Evolutionary conservation across 1,139 yeast species (phyloP).

Genomic region (Hanseniaspora gamundiae): DNA sequence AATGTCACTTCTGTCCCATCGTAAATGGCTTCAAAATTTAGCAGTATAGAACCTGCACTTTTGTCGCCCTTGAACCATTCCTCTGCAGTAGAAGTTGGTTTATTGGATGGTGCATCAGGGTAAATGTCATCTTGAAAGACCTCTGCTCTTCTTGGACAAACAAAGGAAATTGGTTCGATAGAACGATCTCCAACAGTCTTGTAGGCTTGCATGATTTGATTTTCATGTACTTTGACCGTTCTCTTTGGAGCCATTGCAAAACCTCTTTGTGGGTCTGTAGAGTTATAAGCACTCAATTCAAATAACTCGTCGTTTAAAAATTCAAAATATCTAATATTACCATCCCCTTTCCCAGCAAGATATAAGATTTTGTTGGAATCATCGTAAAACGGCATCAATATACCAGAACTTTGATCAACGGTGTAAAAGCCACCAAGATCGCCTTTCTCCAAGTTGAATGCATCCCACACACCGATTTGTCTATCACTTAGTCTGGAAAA

Average conservation of each 20-base stretch:
- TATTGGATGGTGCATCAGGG: conserved; percentile 76
- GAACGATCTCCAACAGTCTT: conserved; percentile 74
- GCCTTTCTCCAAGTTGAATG: conserved; percentile 58
- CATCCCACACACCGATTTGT: conserved; percentile 90
- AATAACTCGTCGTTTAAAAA: conserved; percentile 60
- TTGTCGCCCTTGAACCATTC: conserved; percentile 75
- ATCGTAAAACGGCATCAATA: conserved; percentile 82
- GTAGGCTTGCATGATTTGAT: conserved; percentile 70
- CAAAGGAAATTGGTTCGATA: conserved; percentile 82
- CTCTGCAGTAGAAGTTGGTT: conserved; percentile 64
- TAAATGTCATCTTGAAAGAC: conserved; percentile 85
- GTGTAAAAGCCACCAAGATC: conserved; percentile 81
- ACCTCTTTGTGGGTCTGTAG: conserved; percentile 92
- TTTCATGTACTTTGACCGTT: conserved; percentile 63
- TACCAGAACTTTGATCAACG: conserved; percentile 86
- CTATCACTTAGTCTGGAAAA: conserved; percentile 88
- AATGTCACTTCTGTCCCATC: conserved; percentile 54
- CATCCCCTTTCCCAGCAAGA: conserved; percentile 96
- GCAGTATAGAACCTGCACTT: conserved; percentile 69
- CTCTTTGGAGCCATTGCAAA: conserved; percentile 82
- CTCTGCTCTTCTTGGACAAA: conserved; percentile 89
- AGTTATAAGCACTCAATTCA: conserved; percentile 75
- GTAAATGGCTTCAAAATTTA: conserved; percentile 63
- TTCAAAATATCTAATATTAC: conserved; percentile 89
- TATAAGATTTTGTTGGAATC: conserved; percentile 68